Percentiles rank a stretch among this genome's conserved stretches.
These are phyloP conservation scores for Linnemannia hyalina DNA, from an alignment of 192 early-diverging fungal genomes.

Conservation along the genomic window DNA sequence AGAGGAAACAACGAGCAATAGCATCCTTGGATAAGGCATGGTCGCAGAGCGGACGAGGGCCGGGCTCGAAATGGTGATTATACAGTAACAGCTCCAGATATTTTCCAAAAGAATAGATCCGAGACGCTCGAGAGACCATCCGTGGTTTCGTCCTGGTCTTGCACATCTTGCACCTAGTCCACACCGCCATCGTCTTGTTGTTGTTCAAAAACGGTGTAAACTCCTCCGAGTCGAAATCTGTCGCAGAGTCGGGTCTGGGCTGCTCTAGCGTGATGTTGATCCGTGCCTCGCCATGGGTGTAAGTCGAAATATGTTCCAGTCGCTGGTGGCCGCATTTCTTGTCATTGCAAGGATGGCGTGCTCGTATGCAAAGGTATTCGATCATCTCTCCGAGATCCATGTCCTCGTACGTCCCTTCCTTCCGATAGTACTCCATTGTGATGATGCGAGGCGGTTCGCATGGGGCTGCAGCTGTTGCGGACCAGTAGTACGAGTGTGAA, in stretches of 20 bases:
- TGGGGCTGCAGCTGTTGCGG: slow-evolving; percentile 49
- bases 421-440: slow-evolving; percentile 67
- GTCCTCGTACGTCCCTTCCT: slow-evolving; percentile 54
- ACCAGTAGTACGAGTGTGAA: slow-evolving; percentile 62
- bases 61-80: slow-evolving; percentile 63
- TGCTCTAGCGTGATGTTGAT: slow-evolving; percentile 63
- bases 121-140: slow-evolving; percentile 78
- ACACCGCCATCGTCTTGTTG: slow-evolving; percentile 81
- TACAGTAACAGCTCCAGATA: slow-evolving; percentile 92
- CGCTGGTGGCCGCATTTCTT: slow-evolving; percentile 61
- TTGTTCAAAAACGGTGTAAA: slow-evolving; percentile 66
- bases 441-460: slow-evolving; percentile 61
- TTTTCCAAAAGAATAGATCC: slow-evolving; percentile 94
- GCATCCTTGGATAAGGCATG: slow-evolving; percentile 55
- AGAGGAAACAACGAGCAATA: slow-evolving; percentile 80
- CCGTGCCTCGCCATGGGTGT: slow-evolving; percentile 64
- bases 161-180: slow-evolving; percentile 87
- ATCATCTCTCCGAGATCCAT: slow-evolving; percentile 65
- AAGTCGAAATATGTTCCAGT: slow-evolving; percentile 66
- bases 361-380: slow-evolving; percentile 59
- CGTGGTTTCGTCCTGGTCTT: slow-evolving; percentile 68
- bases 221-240: slow-evolving; percentile 21
- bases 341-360: slow-evolving; percentile 57
- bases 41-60: slow-evolving; percentile 69
- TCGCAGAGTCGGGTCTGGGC: slow-evolving; percentile 23